A percentile compares a stretch with the other conserved stretches of the same genome.
Conservation (phyloP, 2,329 filamentous ascomycete genomes). For the Arthrobotrys musiformis region DNA sequence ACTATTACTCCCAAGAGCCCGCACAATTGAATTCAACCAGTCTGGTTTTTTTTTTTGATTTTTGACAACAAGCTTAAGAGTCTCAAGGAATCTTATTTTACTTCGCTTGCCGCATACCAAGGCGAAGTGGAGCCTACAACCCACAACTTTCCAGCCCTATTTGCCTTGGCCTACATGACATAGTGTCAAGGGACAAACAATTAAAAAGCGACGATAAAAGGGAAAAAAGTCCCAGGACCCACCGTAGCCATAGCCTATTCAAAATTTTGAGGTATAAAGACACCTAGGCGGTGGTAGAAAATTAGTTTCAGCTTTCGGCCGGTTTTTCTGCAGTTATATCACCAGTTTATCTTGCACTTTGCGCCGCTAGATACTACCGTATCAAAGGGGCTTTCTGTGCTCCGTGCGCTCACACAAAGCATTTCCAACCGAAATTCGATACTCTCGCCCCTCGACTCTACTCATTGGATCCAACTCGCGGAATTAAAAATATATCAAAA, state of each 20-base stretch:
- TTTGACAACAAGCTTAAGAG: conserved; percentile 29
- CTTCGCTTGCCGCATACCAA: background rate
- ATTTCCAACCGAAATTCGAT: background rate
- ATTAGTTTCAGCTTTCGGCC: background rate
- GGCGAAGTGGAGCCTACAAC: too few relatives aligned
- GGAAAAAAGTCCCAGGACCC: background rate
- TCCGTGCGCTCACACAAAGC: background rate
- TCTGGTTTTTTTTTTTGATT: too few relatives aligned
- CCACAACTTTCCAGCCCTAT: conserved; percentile 42
- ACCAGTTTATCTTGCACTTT: background rate
- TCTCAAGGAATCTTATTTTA: conserved; percentile 16
- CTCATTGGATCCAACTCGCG: background rate
- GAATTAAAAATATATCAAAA: conserved; percentile 4
- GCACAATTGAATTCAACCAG: too few relatives aligned
- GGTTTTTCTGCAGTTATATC: background rate
- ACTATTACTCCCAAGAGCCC: conserved; percentile 5
- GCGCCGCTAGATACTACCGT: too few relatives aligned
- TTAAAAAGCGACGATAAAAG: background rate
- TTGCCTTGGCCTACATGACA: background rate
- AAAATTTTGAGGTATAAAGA: background rate
- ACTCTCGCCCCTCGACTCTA: background rate
- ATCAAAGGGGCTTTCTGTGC: background rate
- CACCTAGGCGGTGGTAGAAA: background rate
- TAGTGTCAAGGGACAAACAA: background rate
- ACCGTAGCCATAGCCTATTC: too few relatives aligned